Conservation (phyloP, 1,284 basidiomycete species). For the Cryptococcus sp. region DNA sequence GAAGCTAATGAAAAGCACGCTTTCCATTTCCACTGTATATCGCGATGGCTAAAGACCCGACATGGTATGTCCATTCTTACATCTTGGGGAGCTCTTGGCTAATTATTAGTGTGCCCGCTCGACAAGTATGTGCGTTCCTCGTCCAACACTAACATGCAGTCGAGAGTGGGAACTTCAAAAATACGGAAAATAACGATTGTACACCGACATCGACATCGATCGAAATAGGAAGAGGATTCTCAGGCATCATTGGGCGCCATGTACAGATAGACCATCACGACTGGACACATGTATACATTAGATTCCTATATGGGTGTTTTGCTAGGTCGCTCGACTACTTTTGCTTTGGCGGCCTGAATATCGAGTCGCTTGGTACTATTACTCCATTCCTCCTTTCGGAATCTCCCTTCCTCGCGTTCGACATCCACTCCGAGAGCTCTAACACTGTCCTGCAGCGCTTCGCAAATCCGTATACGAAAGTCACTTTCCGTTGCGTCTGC, state of each 20-base stretch:
- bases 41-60: conserved; percentile 97
- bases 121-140: conserved; percentile 69
- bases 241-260: background rate
- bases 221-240: background rate
- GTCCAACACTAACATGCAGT: conserved; percentile 41
- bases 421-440: conserved; percentile 34
- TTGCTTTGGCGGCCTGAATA: background rate
- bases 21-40: conserved; percentile 99
- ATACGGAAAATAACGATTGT: conserved; percentile 42
- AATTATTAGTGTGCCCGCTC: conserved; percentile 74
- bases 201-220: background rate
- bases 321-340: too few species aligned
- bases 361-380: conserved; percentile 17
- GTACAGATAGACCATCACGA: conserved; percentile 1
- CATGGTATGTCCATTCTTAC: conserved; percentile 52
- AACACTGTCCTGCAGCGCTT: conserved; percentile 34
- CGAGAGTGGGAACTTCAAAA: conserved; percentile 50
- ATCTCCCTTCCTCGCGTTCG: conserved; percentile 43
- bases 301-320: background rate
- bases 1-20: conserved; percentile 68
- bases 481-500: conserved; percentile 26
- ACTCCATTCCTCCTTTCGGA: conserved; percentile 35
- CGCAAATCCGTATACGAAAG: conserved; percentile 29
- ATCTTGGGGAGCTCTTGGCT: conserved; percentile 3
- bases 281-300: background rate